Evolutionary conservation across 1,139 yeast genomes (phyloP).

Genomic region (Nakaseomyces uthaithaninus): DNA sequence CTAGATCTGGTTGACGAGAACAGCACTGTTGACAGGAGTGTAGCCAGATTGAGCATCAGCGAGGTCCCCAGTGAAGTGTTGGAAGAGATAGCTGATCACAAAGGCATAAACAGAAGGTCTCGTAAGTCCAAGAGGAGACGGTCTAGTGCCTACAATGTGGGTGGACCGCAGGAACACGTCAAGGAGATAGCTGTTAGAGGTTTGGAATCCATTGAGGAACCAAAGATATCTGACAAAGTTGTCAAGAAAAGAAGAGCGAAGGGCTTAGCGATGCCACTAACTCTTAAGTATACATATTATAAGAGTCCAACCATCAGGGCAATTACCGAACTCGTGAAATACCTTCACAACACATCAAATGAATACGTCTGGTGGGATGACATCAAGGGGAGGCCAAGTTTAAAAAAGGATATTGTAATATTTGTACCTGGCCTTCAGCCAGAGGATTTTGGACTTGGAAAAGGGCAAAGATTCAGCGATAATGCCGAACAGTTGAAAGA

Average conservation of each 20-base stretch:
- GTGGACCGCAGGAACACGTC: constrained; percentile 1
- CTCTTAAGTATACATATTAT: not conserved
- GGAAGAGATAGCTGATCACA: constrained; percentile 7
- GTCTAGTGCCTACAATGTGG: constrained; percentile 28
- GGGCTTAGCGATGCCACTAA: not conserved
- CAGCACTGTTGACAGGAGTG: constrained; percentile 9
- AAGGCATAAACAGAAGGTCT: not conserved
- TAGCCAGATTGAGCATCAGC: constrained; percentile 26
- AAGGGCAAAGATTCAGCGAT: constrained; percentile 14
- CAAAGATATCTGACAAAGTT: not conserved
- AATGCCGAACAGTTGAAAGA: constrained; percentile 5
- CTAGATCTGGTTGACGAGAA: not conserved
- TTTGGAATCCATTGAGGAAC: constrained; percentile 5
- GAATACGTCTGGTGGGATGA: not conserved
- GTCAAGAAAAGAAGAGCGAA: constrained; percentile 4
- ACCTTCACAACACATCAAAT: not conserved
- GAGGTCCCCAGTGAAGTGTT: constrained; percentile 12
- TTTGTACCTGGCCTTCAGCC: constrained; percentile 60
- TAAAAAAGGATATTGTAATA: constrained; percentile 51
- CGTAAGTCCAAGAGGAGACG: constrained; percentile 30
- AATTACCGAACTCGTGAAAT: not conserved
- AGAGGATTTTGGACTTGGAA: constrained; percentile 34
- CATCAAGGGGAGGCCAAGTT: constrained; percentile 14
- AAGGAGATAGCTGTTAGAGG: constrained; percentile 10
- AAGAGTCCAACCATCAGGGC: not conserved